Percentiles rank a stretch among this genome's conserved stretches.
phyloP scores from a whole-genome alignment of 2,329 filamentous ascomycete genomes.

The Hyphodiscus sp. region DNA sequence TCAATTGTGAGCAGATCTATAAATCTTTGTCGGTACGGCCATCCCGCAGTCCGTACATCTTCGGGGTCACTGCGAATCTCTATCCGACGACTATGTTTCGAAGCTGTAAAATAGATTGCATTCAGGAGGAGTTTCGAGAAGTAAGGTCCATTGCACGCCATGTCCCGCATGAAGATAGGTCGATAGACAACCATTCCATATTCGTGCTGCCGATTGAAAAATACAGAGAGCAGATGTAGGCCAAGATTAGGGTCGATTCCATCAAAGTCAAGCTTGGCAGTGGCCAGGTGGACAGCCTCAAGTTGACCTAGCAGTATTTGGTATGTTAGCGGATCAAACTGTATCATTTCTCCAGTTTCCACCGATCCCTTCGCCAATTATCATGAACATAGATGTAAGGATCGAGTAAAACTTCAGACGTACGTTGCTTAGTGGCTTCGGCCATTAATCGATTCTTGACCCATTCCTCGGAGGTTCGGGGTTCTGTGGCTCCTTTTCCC shows the following conservation, averaged over 20 bases:
- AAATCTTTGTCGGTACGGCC: slow-evolving; percentile 31
- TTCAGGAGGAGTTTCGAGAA: slow-evolving; percentile 34
- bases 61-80: slow-evolving; percentile 18
- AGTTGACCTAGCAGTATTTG: no score
- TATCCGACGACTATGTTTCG: slow-evolving; percentile 23
- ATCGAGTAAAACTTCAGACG: no score
- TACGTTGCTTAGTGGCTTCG: slow-evolving; percentile 40
- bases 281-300: slow-evolving; percentile 38
- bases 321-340: no score
- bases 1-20: slow-evolving; percentile 42
- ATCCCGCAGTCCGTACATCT: slow-evolving; percentile 20
- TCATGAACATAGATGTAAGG: no score
- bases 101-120: slow-evolving; percentile 30
- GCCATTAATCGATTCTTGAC: slow-evolving; percentile 33
- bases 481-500: slow-evolving; percentile 7
- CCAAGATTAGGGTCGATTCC: slow-evolving; percentile 45
- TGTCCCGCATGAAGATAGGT: slow-evolving; percentile 43
- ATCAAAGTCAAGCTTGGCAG: slow-evolving; percentile 44
- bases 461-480: not conserved
- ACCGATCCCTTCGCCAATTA: no score
- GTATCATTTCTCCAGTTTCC: no score
- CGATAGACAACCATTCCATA: slow-evolving; percentile 44
- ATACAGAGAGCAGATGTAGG: slow-evolving; percentile 43
- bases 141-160: slow-evolving; percentile 31
- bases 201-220: slow-evolving; percentile 49